A percentile compares a stretch with the other conserved stretches of the same genome.
These are phyloP conservation scores for Amanita subjunquillea DNA, from an alignment of 768 basidiomycete genomes.

Conservation along the genomic window DNA sequence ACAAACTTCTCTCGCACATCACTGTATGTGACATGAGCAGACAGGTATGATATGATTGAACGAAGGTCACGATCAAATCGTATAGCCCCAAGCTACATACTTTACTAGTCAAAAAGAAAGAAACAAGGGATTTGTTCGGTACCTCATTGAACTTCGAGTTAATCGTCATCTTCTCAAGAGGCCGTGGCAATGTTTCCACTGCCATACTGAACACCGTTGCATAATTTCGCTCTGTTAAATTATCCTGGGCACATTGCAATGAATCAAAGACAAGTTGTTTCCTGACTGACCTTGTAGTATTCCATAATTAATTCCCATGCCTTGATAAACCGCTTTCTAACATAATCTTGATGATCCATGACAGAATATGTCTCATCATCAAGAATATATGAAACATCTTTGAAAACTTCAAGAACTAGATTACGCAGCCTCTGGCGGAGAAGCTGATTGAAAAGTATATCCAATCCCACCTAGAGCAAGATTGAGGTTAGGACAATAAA, in stretches of 20 bases:
- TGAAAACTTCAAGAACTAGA: constrained; percentile 81
- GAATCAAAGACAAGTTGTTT: not conserved
- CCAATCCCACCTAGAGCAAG: constrained; percentile 58
- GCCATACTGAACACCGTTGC: constrained; percentile 77
- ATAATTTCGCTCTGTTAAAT: constrained; percentile 83
- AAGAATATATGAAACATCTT: constrained; percentile 78
- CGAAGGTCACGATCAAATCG: constrained; percentile 91
- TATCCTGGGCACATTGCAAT: constrained; percentile 38
- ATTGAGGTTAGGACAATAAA: not conserved
- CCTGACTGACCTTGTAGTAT: constrained; percentile 59
- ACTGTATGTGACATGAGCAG: constrained; percentile 82
- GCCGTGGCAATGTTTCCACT: constrained; percentile 81
- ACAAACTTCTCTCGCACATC: constrained; percentile 89
- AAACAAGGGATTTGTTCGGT: not conserved
- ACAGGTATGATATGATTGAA: constrained; percentile 71
- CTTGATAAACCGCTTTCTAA: constrained; percentile 85
- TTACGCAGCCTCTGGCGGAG: constrained; percentile 80
- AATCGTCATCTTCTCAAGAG: constrained; percentile 87
- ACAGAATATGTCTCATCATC: constrained; percentile 81
- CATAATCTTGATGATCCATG: constrained; percentile 78
- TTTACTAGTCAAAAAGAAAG: not conserved
- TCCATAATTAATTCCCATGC: constrained; percentile 81
- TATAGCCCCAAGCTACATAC: constrained; percentile 78
- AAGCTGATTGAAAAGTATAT: constrained; percentile 93
- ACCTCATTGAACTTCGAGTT: constrained; percentile 85